These are phyloP conservation scores for Periglandula ipomoeae DNA, from an alignment of 2,329 filamentous ascomycete species.

Conservation along the genomic window DNA sequence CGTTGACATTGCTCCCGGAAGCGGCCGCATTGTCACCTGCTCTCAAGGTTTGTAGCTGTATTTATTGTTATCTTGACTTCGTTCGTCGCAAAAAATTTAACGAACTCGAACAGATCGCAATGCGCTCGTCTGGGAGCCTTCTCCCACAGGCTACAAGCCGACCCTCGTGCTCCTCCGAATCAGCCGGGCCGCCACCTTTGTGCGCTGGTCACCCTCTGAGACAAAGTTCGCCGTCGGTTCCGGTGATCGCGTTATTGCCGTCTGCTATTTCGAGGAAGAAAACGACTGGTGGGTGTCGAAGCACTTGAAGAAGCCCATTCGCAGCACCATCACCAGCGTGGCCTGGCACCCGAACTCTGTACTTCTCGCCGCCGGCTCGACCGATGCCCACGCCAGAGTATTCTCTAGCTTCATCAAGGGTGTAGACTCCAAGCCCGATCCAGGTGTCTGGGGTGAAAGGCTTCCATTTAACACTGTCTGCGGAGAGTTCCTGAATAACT, in stretches of 20 bases:
- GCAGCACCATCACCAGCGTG: slow-evolving; percentile 90
- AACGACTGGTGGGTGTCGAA: slow-evolving; percentile 99
- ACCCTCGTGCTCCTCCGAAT: slow-evolving; percentile 95
- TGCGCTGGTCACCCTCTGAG: slow-evolving; percentile 94
- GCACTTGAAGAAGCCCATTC: slow-evolving; percentile 97
- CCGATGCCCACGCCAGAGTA: slow-evolving; percentile 90
- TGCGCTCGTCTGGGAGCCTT: slow-evolving; percentile 94
- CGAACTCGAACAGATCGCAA: slow-evolving; percentile 65
- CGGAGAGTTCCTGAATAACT: slow-evolving; percentile 92
- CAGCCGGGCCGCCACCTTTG: slow-evolving; percentile 91
- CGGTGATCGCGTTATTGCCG: slow-evolving; percentile 86
- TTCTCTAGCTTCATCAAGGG: slow-evolving; percentile 97
- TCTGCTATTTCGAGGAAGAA: slow-evolving; percentile 98
- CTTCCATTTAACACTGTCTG: slow-evolving; percentile 98
- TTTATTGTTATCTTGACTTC: not conserved
- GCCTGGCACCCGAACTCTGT: slow-evolving; percentile 98
- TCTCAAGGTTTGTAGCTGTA: slow-evolving; percentile 64
- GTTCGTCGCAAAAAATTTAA: not conserved
- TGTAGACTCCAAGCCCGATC: slow-evolving; percentile 75
- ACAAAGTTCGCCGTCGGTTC: slow-evolving; percentile 97
- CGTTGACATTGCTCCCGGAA: slow-evolving; percentile 86
- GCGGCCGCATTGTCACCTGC: slow-evolving; percentile 92
- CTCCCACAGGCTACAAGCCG: slow-evolving; percentile 87
- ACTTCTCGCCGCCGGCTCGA: slow-evolving; percentile 87
- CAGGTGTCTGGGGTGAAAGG: slow-evolving; percentile 87